Percentiles rank a stretch among this genome's conserved stretches.
phyloP scores from a whole-genome alignment of 2,329 filamentous ascomycete genomes.

The Stagonosporopsis chrysanthemi region DNA sequence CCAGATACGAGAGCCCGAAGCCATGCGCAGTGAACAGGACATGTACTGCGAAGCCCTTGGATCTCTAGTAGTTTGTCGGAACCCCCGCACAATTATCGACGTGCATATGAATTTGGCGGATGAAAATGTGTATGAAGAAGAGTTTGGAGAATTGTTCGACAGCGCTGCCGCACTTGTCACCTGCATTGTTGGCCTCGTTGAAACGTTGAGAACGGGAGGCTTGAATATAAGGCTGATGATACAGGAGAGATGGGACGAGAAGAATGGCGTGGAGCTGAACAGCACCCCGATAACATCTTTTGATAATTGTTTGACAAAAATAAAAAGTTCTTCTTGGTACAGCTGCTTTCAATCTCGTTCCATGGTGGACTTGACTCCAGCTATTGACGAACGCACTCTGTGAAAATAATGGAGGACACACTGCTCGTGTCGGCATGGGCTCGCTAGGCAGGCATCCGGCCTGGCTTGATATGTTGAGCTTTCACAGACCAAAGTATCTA shows the following conservation, averaged over 20 bases:
- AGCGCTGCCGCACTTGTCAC: constrained; percentile 1
- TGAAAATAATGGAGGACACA: neutral
- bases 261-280: neutral
- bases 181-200: neutral
- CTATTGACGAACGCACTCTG: neutral
- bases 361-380: neutral
- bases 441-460: no score
- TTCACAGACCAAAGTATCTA: no score
- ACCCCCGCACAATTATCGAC: neutral
- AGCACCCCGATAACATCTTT: neutral
- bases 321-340: neutral
- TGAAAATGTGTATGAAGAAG: neutral
- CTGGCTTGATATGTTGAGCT: no score
- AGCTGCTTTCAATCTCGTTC: neutral
- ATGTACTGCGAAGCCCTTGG: neutral
- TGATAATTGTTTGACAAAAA: neutral
- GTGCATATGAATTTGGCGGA: constrained; percentile 5
- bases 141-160: neutral
- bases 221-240: neutral
- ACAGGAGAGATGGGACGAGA: neutral
- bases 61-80: neutral
- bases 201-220: neutral
- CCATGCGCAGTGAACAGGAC: neutral
- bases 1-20: neutral
- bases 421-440: no score